phyloP scores from a whole-genome alignment of 768 basidiomycete genomes.

The Termitomyces sp. region DNA sequence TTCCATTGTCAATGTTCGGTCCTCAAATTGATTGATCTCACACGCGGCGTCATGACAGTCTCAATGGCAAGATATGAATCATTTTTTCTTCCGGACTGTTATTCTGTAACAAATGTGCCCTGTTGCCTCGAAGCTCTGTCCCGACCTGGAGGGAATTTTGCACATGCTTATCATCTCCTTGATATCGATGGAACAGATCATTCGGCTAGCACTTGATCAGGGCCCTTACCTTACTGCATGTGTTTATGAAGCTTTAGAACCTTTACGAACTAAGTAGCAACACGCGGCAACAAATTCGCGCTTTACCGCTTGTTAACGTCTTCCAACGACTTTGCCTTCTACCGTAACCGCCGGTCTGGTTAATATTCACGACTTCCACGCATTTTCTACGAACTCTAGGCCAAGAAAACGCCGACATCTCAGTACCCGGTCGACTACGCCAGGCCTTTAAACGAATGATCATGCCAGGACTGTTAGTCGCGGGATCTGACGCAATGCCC shows the following conservation, averaged over 20 bases:
- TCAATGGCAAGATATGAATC: too few species aligned
- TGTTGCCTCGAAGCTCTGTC: too few species aligned
- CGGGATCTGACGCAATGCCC: slow-evolving; percentile 15
- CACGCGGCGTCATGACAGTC: too few species aligned
- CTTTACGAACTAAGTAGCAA: background rate
- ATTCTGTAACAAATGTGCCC: too few species aligned
- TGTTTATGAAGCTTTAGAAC: too few species aligned
- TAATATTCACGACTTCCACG: slow-evolving; percentile 14
- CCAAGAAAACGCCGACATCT: slow-evolving; percentile 3
- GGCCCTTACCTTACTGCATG: background rate
- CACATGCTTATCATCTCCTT: too few species aligned
- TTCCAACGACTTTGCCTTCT: slow-evolving; percentile 6
- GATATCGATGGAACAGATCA: too few species aligned
- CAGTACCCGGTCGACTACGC: background rate
- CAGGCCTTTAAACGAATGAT: background rate
- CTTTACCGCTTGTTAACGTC: slow-evolving; percentile 7
- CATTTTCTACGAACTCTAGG: background rate
- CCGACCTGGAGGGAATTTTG: too few species aligned
- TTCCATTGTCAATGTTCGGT: too few species aligned
- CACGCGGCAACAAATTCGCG: slow-evolving; percentile 2
- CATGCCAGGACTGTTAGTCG: slow-evolving; percentile 16
- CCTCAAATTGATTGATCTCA: too few species aligned
- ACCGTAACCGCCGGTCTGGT: slow-evolving; percentile 8
- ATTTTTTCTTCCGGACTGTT: too few species aligned
- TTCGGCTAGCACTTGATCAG: background rate